Base-by-base conservation (phyloP, 306 rosid species). In the Oxytropis ochrocephala region DNA sequence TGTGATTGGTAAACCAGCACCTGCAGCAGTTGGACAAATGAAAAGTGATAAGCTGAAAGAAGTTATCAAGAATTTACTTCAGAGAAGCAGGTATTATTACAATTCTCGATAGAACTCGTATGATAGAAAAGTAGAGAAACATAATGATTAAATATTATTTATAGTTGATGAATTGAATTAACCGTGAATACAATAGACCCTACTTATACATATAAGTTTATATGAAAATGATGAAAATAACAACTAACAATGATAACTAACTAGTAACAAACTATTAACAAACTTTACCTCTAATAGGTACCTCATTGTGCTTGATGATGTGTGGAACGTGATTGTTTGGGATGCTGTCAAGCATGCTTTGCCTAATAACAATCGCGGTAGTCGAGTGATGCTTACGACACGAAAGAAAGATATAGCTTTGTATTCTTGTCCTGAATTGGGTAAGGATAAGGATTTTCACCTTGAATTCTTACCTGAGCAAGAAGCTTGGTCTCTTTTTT, bases 341-440 rank as follows among this genome's bases (percentile, higher is more conserved):
- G 85, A 85, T 75, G 70, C 81, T 19, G 38, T 85, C 24, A 83
- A 69, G 53, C 49, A 47, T 55, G 81, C 82, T 57, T 72, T 85
- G 55, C 90, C 84, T 13, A 75, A 69, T 38, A 78, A 73, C 79
- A 69, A 36, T 33, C 36, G 21, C 11, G 70, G 87, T 18, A 82
- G 90, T 6, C 78, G 87, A 78, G 75, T 85, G 7, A 74, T 85
- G 80, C 11, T 85, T 21, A 85, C 87, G 11, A 85, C 90, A 4
- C 79, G 90, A 13, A 53, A 75, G n/a, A 71, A 12, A 50, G 83
- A 80, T 3, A 70, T 82, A 21, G 90, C 90, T 12, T 60, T 56
- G 50, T 48, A 72, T 65, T 74, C 85, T 16, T 57, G 80, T 27
- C 47, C 63, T 0, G 85, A 78, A 29, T 58, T 64, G 8, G 80